A percentile compares a stretch with the other conserved stretches of the same genome.
These are phyloP conservation scores for Venturiaceae sp. DNA, from an alignment of 2,329 filamentous ascomycete genomes.

Conservation along the genomic window DNA sequence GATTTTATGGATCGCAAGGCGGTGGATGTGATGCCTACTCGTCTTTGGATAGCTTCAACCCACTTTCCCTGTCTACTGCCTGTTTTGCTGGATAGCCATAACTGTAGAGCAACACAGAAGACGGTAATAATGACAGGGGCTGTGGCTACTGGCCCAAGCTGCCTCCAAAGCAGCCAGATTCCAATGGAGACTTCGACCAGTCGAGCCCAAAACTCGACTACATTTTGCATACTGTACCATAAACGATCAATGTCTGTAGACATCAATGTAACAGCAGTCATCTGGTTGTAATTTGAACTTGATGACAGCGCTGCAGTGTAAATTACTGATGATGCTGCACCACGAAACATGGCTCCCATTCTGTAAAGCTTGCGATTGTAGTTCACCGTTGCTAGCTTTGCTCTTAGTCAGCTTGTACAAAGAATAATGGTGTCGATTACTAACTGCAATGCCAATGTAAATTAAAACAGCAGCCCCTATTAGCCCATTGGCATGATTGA, in stretches of 20 bases:
- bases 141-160: background rate
- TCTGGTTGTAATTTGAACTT: background rate
- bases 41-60: background rate
- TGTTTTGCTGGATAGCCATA: background rate
- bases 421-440: background rate
- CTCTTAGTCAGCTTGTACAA: background rate
- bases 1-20: constrained; percentile 1
- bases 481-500: constrained; percentile 2
- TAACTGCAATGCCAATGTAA: background rate
- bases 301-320: background rate
- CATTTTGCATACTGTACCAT: background rate
- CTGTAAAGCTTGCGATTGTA: constrained; percentile 1
- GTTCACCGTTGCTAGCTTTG: background rate
- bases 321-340: background rate
- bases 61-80: background rate
- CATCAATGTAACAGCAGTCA: constrained; percentile 5
- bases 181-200: background rate
- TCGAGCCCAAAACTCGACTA: background rate
- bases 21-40: constrained; percentile 1
- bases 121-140: background rate
- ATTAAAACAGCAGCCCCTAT: constrained; percentile 3
- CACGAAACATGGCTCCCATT: constrained; percentile 3
- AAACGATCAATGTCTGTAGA: constrained; percentile 1
- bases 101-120: background rate
- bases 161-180: constrained; percentile 6